Percentiles rank a stretch among this genome's conserved stretches.
Evolutionary conservation across 768 basidiomycete genomes (phyloP).

Genomic region (Hygrophorus pudorinus): DNA sequence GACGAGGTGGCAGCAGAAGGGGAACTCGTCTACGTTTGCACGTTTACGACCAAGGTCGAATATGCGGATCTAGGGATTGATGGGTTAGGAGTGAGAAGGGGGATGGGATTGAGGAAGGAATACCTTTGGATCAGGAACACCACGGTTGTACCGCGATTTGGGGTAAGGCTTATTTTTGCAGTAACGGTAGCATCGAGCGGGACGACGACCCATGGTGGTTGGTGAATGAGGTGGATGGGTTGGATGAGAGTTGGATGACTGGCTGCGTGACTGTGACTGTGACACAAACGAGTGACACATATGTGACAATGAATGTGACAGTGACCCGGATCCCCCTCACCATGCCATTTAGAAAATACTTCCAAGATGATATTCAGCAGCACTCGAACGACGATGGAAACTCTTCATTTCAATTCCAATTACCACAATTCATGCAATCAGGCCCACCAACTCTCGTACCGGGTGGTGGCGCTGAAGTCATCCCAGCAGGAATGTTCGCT

Average conservation of each 20-base stretch:
- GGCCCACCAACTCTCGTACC: slow-evolving; percentile 52
- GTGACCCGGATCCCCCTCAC: no score
- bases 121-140: slow-evolving; percentile 94
- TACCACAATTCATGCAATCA: slow-evolving; percentile 55
- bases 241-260: no score
- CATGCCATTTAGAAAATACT: no score
- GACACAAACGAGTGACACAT: no score
- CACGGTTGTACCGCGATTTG: slow-evolving; percentile 93
- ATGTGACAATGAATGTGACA: no score
- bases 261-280: background rate
- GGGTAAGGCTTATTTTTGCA: slow-evolving; percentile 99
- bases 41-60: slow-evolving; percentile 95
- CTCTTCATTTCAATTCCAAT: slow-evolving; percentile 45
- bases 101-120: slow-evolving; percentile 8
- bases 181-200: slow-evolving; percentile 96
- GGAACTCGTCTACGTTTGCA: slow-evolving; percentile 96
- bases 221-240: background rate
- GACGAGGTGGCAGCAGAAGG: slow-evolving; percentile 92
- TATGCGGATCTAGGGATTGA: slow-evolving; percentile 71
- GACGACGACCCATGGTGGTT: slow-evolving; percentile 82
- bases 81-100: background rate
- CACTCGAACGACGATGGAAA: no score
- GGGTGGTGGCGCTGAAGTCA: slow-evolving; percentile 66
- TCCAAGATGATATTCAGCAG: no score
- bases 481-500: slow-evolving; percentile 39